These are phyloP conservation scores for Trichomonas vaginalis DNA, from an alignment of 208 protist genomes.

Conservation along the genomic window DNA sequence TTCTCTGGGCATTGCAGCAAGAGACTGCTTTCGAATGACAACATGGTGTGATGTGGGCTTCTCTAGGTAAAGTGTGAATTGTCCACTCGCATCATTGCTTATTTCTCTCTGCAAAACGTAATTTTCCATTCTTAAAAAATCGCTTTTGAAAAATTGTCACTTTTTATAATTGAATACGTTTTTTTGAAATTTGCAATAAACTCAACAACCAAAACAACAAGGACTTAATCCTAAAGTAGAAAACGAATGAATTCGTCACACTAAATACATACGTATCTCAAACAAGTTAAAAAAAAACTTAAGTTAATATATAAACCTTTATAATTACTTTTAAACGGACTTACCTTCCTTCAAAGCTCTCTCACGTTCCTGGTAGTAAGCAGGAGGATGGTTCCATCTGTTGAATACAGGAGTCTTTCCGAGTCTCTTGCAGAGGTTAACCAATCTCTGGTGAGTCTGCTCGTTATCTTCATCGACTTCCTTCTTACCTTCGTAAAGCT, in stretches of 20 bases:
- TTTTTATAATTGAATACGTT: too few species aligned
- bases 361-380: too few species aligned
- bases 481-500: slow-evolving; percentile 43
- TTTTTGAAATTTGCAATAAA: too few species aligned
- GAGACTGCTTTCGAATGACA: not conserved
- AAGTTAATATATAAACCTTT: too few species aligned
- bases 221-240: too few species aligned
- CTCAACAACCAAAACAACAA: too few species aligned
- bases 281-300: too few species aligned
- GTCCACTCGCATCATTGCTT: not conserved
- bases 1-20: not conserved
- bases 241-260: too few species aligned
- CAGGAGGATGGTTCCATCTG: not conserved
- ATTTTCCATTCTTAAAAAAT: not conserved
- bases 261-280: too few species aligned
- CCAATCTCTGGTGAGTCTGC: not conserved
- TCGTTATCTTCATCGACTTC: not conserved
- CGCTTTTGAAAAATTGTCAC: too few species aligned
- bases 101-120: not conserved
- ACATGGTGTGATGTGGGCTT: not conserved
- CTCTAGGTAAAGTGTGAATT: not conserved
- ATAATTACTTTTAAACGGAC: too few species aligned
- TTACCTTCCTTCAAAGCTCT: too few species aligned
- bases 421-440: not conserved
- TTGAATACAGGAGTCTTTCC: not conserved